Evolutionary conservation across 2,329 filamentous ascomycete species (phyloP), one percentile per base, ranked within the genome.

Genomic region (Nigrospora sphaerica): DNA sequence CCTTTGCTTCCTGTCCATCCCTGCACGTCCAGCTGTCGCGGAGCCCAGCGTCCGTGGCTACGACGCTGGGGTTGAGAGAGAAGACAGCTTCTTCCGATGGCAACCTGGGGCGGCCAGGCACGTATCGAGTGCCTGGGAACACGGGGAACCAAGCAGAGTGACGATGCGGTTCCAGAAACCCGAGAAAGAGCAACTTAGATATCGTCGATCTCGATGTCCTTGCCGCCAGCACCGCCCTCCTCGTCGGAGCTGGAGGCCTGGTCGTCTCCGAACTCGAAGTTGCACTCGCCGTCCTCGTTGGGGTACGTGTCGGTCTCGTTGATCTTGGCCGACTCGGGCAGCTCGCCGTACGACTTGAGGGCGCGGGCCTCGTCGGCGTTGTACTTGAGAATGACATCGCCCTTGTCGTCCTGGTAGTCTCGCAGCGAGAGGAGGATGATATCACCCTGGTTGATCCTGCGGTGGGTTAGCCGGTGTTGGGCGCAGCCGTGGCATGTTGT

Each of bases 261-360:
- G 70, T 95, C 92, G 69, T 97, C 91, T 73, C 95, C 93, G 76
- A 97, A 97, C 75, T 97, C 93, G 77, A 98, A 95, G 73, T 93
- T 93, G 74, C 87, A 89, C 63, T 95, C 89, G 70, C 93, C 92
- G 68, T 95, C 86, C 69, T 90, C 91, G 68, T 91, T 88, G 70
- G 91, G 88, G 63, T 86, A 95, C 41, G 89, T 95, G 71, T 97
- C 93, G 54, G 90, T 95, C 81, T 98, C 93, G 82, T 98, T 98
- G 82, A 98, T 98, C 86, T 97, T 97, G 68, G 93, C 93, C 63
- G 83, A 87, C 74, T 97, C 93, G 58, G 93, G 93, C 50, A 98
- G 78, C 72, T 98, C 93, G 69, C 93, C 93, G 71, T 97, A 97
- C 52, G 90, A 88, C 76, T 97, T 97, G 62, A 98, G 81, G 57